These are phyloP conservation scores for Marasmius sp. DNA, from an alignment of 1,284 basidiomycete genomes.

Conservation along the genomic window DNA sequence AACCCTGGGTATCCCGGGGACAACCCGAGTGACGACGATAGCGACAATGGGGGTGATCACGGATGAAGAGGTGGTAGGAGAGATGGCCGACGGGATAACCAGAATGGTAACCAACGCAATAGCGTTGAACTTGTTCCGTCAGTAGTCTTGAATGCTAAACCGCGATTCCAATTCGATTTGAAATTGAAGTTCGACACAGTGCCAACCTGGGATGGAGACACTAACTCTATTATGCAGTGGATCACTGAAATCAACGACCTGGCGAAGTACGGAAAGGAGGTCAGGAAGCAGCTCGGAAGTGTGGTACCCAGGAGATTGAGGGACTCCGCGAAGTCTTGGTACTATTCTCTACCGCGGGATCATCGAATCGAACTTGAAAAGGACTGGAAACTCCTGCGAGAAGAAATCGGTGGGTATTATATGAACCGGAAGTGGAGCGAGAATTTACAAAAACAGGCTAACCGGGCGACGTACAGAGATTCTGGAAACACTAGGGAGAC, in stretches of 20 bases:
- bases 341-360: constrained; percentile 11
- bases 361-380: not conserved
- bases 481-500: constrained; percentile 12
- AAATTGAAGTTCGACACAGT: constrained; percentile 19
- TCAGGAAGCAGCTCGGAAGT: constrained; percentile 16
- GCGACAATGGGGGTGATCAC: too few relatives aligned
- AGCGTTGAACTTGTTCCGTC: too few relatives aligned
- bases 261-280: not conserved
- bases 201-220: constrained; percentile 28
- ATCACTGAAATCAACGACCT: constrained; percentile 23
- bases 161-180: not conserved
- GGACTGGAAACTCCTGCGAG: not conserved
- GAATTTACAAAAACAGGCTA: not conserved
- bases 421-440: not conserved
- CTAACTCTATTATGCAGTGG: constrained; percentile 25
- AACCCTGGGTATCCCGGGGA: too few relatives aligned
- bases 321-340: constrained; percentile 25
- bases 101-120: too few relatives aligned
- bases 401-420: not conserved
- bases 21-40: too few relatives aligned
- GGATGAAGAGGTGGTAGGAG: too few relatives aligned
- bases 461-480: constrained; percentile 19
- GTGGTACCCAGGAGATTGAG: constrained; percentile 16
- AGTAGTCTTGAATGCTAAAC: too few relatives aligned
- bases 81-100: too few relatives aligned